Evolutionary conservation across 805 yeast genomes (phyloP).

Genomic region (Suhomyces pyralidae): DNA sequence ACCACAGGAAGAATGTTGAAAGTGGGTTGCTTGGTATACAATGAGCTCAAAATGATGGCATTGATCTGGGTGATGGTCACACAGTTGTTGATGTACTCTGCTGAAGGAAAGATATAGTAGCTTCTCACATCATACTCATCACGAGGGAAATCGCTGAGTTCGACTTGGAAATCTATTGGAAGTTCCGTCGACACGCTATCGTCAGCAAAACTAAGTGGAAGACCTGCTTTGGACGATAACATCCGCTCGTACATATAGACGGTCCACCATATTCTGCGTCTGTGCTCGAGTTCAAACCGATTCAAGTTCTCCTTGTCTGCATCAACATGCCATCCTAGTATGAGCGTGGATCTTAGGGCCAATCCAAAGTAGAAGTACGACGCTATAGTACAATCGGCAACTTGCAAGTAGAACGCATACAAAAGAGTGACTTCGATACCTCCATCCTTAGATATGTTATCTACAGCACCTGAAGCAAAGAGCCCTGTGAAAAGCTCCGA

Average conservation of each 20-base stretch:
- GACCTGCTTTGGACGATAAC: constrained; percentile 79
- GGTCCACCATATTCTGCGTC: constrained; percentile 49
- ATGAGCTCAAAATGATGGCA: constrained; percentile 64
- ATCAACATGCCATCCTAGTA: constrained; percentile 80
- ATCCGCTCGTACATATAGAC: constrained; percentile 59
- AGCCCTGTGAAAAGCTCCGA: constrained; percentile 75
- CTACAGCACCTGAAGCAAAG: constrained; percentile 77
- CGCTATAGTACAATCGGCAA: constrained; percentile 80
- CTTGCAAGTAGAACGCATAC: constrained; percentile 77
- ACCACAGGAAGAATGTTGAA: constrained; percentile 73
- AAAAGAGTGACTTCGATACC: constrained; percentile 73
- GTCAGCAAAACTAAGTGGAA: constrained; percentile 75
- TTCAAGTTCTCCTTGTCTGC: constrained; percentile 61
- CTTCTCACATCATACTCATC: constrained; percentile 53
- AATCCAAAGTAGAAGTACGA: constrained; percentile 78
- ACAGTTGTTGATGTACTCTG: constrained; percentile 73
- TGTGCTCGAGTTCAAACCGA: constrained; percentile 53
- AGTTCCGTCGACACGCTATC: constrained; percentile 76
- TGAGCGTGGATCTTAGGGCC: constrained; percentile 68
- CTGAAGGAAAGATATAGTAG: constrained; percentile 72
- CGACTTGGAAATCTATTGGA: constrained; percentile 69
- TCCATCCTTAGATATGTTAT: constrained; percentile 73
- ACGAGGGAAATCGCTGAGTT: constrained; percentile 33
- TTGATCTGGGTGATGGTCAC: constrained; percentile 77
- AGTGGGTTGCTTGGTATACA: constrained; percentile 74